phyloP scores from a whole-genome alignment of 2,329 filamentous ascomycete species.

The Cladosporium sphaerospermum region DNA sequence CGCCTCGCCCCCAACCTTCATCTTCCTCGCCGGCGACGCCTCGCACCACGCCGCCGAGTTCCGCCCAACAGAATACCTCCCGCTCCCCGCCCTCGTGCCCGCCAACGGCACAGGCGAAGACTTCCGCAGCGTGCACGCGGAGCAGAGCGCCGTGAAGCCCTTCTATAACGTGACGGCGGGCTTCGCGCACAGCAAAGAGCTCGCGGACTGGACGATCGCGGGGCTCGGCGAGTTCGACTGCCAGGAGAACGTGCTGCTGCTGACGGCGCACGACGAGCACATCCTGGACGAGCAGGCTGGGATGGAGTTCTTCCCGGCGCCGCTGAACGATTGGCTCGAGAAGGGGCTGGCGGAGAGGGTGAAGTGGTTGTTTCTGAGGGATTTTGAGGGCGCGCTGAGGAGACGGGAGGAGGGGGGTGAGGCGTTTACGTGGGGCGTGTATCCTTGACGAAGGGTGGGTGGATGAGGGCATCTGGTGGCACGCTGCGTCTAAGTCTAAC shows the following conservation, averaged over 20 bases:
- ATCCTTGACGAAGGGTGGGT: not conserved
- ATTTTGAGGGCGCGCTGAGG: conserved; percentile 41
- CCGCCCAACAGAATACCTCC: conserved; percentile 38
- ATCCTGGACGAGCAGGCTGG: conserved; percentile 22
- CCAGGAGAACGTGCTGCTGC: conserved; percentile 26
- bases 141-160: conserved; percentile 27
- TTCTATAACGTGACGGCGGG: conserved; percentile 31
- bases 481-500: too few relatives aligned
- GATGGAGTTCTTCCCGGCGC: conserved; percentile 35
- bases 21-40: conserved; percentile 47
- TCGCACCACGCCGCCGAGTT: conserved; percentile 33
- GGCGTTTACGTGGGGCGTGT: conserved; percentile 19
- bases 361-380: conserved; percentile 42
- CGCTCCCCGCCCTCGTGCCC: conserved; percentile 29
- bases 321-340: conserved; percentile 29
- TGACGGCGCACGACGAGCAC: conserved; percentile 29
- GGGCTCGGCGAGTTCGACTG: conserved; percentile 29
- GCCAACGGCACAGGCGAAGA: conserved; percentile 37
- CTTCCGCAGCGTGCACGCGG: conserved; percentile 36
- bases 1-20: conserved; percentile 34
- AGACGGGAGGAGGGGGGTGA: conserved; percentile 20
- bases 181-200: conserved; percentile 32
- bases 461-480: too few relatives aligned
- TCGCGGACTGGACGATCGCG: conserved; percentile 28
- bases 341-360: conserved; percentile 25